These are phyloP conservation scores for Albugo candida DNA, from an alignment of 352 stramenopile genomes.

Conservation along the genomic window DNA sequence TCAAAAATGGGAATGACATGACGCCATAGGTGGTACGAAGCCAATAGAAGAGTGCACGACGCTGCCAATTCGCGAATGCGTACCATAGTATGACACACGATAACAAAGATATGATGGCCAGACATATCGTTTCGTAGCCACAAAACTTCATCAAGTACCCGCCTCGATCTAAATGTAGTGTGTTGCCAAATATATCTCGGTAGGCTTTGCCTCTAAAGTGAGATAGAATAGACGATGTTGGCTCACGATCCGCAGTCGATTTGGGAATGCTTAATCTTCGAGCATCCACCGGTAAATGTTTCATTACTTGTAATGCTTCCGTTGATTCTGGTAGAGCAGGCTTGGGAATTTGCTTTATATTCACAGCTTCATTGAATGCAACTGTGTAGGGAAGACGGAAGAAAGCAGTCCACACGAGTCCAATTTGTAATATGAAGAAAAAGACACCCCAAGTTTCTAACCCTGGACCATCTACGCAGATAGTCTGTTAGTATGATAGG, in stretches of 20 bases:
- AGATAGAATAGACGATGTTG: background rate
- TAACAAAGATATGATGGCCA: constrained; percentile 47
- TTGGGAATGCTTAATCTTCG: constrained; percentile 30
- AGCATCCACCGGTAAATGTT: too few relatives aligned
- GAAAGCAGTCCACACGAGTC: constrained; percentile 68
- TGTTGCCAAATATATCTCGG: constrained; percentile 65
- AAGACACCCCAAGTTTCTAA: constrained; percentile 46
- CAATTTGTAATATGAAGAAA: constrained; percentile 73
- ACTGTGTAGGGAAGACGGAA: constrained; percentile 68
- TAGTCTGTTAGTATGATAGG: background rate
- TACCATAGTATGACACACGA: constrained; percentile 36
- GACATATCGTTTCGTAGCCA: constrained; percentile 68
- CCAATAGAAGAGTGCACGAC: constrained; percentile 73
- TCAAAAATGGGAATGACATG: constrained; percentile 70
- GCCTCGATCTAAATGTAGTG: constrained; percentile 51
- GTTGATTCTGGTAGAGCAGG: too few relatives aligned
- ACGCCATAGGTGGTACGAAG: constrained; percentile 69
- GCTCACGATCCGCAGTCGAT: constrained; percentile 9
- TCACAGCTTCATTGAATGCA: too few relatives aligned
- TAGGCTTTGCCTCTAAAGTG: constrained; percentile 14
- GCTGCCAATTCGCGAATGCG: constrained; percentile 57
- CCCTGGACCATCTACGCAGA: constrained; percentile 18
- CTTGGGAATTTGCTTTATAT: too few relatives aligned
- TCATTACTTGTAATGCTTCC: too few relatives aligned
- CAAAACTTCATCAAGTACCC: constrained; percentile 77